phyloP scores from a whole-genome alignment of 371 early-diverging fungal species.

The Batkoa obscura region DNA sequence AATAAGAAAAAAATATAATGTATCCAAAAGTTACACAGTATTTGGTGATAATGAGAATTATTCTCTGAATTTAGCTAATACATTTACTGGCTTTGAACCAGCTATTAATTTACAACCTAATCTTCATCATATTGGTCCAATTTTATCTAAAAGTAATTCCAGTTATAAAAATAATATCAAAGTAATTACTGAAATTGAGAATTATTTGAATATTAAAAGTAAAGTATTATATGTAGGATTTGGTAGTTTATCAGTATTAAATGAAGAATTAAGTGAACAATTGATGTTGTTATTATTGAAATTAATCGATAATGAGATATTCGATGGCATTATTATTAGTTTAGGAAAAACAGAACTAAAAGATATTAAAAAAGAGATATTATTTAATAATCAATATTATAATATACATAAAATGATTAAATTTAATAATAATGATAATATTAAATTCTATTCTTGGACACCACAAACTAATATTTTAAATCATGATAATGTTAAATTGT shows the following conservation, averaged over 20 bases:
- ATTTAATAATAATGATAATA: no score
- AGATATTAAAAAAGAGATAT: no score
- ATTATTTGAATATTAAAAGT: background rate
- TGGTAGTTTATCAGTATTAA: background rate
- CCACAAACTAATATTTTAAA: constrained; percentile 5
- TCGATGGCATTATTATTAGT: constrained; percentile 7
- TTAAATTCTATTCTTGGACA: background rate
- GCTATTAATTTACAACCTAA: background rate
- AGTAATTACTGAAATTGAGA: background rate
- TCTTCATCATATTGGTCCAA: background rate
- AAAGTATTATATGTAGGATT: background rate
- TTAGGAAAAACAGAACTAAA: background rate
- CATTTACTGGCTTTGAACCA: background rate
- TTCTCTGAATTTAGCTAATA: background rate
- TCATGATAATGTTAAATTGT: background rate
- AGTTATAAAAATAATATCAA: no score
- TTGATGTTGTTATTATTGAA: background rate
- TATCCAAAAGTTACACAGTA: background rate
- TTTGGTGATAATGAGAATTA: background rate
- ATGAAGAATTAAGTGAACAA: background rate
- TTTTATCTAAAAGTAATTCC: background rate
- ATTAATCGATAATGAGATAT: background rate
- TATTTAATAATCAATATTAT: no score
- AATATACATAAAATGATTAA: no score
- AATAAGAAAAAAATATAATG: background rate